Evolutionary conservation across 139 green algal species (phyloP), one percentile per base, ranked within the genome.

Genomic region (Yamagishiella unicocca): DNA sequence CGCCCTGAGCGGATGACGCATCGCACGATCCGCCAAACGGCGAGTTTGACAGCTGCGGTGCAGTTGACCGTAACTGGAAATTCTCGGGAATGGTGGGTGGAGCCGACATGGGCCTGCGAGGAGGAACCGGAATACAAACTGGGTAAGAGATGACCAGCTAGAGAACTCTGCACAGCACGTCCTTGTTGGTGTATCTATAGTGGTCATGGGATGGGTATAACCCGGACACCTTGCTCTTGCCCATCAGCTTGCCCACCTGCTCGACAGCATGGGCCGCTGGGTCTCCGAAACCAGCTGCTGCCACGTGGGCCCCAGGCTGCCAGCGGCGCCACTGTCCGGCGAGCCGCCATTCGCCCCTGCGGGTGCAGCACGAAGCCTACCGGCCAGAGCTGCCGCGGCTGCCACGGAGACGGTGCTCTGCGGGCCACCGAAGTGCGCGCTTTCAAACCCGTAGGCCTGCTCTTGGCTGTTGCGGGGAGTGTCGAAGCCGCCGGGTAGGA

Each of bases 21-120:
- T 37, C 5, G 40, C 24, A 78, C 17, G 24, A 9, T 1, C 19
- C 70, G 35, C 38, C 70, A 55, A 78, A 37, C 4, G 66, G 66
- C 31, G 37, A 78, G 38, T 35, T 21, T 31, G 38, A 31, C 12
- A 27, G 54, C 4, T 12, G 9, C 70, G 17, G 24, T 2, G 25
- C 25, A 54, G 21, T 8, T 8, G 70, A 19, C 70, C 79, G 79
- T 17, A 85, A 61, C 14, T 29, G 0, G 43, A 85, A 85, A 31
- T 42, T 17, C 43, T 75, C 79, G 40, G 61, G 42, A 7, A 33
- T 24, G 5, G 61, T 55, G 0, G 78, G 21, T 5, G 79, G 79
- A 7, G 79, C 79, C 1, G 79, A 50, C 61, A 85, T 75, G 8
- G 79, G 79, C 79, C 79, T 85, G 61, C 14, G 53, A 5, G 37